These are phyloP conservation scores for Metschnikowia noctiluminum DNA, from an alignment of 805 yeast species.

Conservation along the genomic window DNA sequence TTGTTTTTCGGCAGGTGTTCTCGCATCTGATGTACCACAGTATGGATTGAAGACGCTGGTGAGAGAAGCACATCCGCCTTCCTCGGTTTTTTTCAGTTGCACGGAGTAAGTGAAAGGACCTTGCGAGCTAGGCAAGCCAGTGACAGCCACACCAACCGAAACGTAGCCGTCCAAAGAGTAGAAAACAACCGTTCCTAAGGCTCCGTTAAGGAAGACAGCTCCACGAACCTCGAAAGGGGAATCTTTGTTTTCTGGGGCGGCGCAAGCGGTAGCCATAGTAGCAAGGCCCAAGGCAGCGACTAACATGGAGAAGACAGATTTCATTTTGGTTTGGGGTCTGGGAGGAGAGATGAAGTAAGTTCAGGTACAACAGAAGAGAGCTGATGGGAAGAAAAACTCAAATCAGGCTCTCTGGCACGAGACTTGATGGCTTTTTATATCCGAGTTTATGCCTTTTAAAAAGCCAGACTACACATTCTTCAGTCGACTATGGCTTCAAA, in stretches of 20 bases:
- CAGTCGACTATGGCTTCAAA: too few relatives aligned
- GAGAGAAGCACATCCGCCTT: background rate
- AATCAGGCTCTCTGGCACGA: background rate
- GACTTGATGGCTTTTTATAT: background rate
- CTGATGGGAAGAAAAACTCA: background rate
- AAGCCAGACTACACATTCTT: background rate
- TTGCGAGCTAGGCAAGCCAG: background rate
- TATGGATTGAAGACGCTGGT: conserved; percentile 1
- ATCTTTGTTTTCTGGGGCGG: conserved; percentile 2
- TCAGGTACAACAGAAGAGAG: background rate
- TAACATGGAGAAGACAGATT: background rate
- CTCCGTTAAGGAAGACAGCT: background rate
- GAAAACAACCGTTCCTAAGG: conserved; percentile 1
- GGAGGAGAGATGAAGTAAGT: background rate
- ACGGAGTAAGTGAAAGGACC: conserved; percentile 1
- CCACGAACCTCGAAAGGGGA: background rate
- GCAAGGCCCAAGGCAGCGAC: background rate
- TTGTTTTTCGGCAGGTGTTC: conserved; percentile 1
- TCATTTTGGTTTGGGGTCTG: background rate
- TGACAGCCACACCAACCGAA: background rate
- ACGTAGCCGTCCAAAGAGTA: conserved; percentile 1
- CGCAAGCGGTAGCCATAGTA: conserved; percentile 1
- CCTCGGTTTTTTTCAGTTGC: background rate
- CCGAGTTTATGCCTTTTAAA: background rate
- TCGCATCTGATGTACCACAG: background rate